Evolutionary conservation across 495 filamentous ascomycete species (phyloP), one percentile per base, ranked within the genome.

Genomic region (Aspergillus cristatus): DNA sequence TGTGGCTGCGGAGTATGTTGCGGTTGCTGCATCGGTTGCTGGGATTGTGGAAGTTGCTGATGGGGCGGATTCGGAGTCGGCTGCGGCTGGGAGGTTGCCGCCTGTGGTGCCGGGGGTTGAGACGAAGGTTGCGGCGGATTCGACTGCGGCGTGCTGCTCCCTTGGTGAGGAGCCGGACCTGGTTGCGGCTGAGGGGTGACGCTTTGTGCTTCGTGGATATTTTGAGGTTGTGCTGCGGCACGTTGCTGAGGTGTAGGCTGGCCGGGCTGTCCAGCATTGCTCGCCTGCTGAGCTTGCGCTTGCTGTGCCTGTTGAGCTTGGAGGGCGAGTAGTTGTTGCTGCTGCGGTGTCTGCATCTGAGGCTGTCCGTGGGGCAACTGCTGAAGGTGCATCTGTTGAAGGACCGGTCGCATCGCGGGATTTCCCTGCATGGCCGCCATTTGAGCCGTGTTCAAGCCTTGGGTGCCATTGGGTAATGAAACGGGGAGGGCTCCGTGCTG

Each of bases 401-500:
- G 65, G 17, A 62, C 53, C 18, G 54, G 66, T 31, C 62, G 64
- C 64, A 73, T 68, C 32, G 46, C 54, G n/a, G 56, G 55, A 24
- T 65, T 68, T 5, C 46, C 60, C 38, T 72, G 66, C 65, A 82
- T 74, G 16, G 74, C 70, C 31, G 67, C 63, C 44, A 75, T 63
- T 39, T 81, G 76, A 18, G 68, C 68, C 17, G 67, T 59, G 40
- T 47, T 78, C 37, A 82, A 58, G 17, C 62, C 62, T 40, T 73
- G 75, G 17, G 78, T 73, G 12, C 73, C 76, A 51, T 82, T 77
- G 14, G 73, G 74, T 47, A 81, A 59, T 18, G 62, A 67, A n/a
- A 70, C 62, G 1, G 67, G 62, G 37, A 74, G 60, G 24, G 67
- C 70, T 25, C 55, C 55, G 45, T 56, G 66, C 26, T 68, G 65